These are phyloP conservation scores for Termitomyces sp. DNA, from an alignment of 768 basidiomycete genomes.

Conservation along the genomic window DNA sequence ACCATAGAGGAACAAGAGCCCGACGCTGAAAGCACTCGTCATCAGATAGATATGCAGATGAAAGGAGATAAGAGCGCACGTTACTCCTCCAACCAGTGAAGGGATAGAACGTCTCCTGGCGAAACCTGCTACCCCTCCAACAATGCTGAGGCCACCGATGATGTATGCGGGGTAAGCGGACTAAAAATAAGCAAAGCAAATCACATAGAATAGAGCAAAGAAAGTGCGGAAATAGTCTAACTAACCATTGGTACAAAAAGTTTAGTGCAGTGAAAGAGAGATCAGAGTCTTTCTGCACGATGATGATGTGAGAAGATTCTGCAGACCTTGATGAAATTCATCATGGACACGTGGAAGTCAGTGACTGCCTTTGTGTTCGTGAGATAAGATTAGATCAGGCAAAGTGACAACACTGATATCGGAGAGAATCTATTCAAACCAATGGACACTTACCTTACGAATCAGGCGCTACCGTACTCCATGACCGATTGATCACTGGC, in stretches of 20 bases:
- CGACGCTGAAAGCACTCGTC: slow-evolving; percentile 45
- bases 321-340: not conserved
- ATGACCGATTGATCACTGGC: not conserved
- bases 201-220: not conserved
- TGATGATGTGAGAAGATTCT: not conserved
- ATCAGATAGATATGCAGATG: not conserved
- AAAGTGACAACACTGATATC: not conserved
- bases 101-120: slow-evolving; percentile 71
- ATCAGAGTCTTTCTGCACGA: not conserved
- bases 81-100: slow-evolving; percentile 76
- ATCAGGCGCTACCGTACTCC: not conserved
- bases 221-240: not conserved
- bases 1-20: slow-evolving; percentile 74
- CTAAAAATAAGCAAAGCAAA: slow-evolving; percentile 26
- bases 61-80: slow-evolving; percentile 36
- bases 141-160: slow-evolving; percentile 71
- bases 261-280: not conserved
- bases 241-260: not conserved
- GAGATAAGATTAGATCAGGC: slow-evolving; percentile 7
- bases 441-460: not conserved
- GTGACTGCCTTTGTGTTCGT: not conserved
- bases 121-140: slow-evolving; percentile 74
- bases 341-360: not conserved
- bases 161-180: slow-evolving; percentile 78
- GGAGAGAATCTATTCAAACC: not conserved